These are phyloP conservation scores for Podila minutissima DNA, from an alignment of 192 early-diverging fungal genomes.

Conservation along the genomic window DNA sequence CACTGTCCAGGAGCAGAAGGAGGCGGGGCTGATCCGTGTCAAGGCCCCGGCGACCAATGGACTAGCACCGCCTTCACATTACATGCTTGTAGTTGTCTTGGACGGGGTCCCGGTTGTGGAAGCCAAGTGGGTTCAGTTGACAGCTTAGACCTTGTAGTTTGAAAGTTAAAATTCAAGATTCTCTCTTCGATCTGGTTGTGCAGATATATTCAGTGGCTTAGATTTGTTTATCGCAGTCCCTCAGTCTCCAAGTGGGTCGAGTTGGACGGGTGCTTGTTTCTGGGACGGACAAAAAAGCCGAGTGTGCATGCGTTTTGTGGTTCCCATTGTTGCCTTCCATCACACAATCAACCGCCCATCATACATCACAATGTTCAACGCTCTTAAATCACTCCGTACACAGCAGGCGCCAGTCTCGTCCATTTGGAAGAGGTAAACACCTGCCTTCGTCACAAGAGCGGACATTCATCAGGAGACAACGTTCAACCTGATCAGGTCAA, in stretches of 20 bases:
- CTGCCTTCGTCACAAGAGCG: not conserved
- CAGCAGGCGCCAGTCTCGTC: not conserved
- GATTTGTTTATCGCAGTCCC: conserved; percentile 1
- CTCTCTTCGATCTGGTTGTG: not conserved
- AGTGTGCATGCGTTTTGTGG: too few relatives aligned
- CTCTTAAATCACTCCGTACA: not conserved
- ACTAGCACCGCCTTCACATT: conserved; percentile 34
- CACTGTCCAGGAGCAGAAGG: conserved; percentile 1
- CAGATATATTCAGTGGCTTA: not conserved
- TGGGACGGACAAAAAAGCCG: too few relatives aligned
- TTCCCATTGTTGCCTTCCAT: too few relatives aligned
- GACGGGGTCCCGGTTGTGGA: conserved; percentile 39
- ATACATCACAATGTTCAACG: not conserved
- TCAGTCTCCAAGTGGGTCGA: too few relatives aligned
- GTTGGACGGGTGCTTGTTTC: too few relatives aligned
- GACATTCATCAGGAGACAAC: too few relatives aligned
- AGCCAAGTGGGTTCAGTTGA: conserved; percentile 44
- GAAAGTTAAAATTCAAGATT: not conserved
- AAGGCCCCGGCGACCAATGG: conserved; percentile 41
- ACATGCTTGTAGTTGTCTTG: conserved; percentile 41
- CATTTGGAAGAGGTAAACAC: conserved; percentile 4
- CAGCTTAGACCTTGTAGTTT: not conserved
- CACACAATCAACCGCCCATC: not conserved
- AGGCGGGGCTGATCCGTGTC: conserved; percentile 19
- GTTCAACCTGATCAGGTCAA: conserved; percentile 1